Evolutionary conservation across 495 filamentous ascomycete species (phyloP), one percentile per base, ranked within the genome.

Genomic region (Astrothelium macrocarpum): DNA sequence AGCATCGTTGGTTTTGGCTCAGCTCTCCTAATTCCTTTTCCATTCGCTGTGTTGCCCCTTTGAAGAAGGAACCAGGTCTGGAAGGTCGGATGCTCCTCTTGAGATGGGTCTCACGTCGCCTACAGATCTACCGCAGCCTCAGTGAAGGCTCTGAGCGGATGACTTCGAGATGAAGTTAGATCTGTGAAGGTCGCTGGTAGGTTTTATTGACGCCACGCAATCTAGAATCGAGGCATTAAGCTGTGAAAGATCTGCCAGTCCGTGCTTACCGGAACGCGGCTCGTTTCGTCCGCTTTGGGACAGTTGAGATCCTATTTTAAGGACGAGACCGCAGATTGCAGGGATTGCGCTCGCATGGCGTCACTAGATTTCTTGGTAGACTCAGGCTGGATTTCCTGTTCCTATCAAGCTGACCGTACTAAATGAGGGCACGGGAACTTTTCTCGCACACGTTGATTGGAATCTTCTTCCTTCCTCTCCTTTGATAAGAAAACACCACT

Each of bases 311-410:
- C 20, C 25, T 56, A 56, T 56, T 56, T 56, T 56, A 11, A 12
- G 23, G 49, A 56, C 49, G 5, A 56, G 49, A 56, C 49, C 49
- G 25, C 49, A 2, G 5, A 9, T 28, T 56, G 25, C 49, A 26
- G 20, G 49, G 49, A 56, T 56, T 25, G 10, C 29, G n/a, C 49
- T 20, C 49, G 29, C 49, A 56, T 56, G 49, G 49, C 49, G 49
- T 56, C 49, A 56, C 49, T 29, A 56, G 49, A 56, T 26, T 56
- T 20, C 11, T n/a, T 9, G 25, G 9, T 26, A 56, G 25, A 56
- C 20, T 20, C 49, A 56, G 9, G 49, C 49, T 25, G 9, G 7
- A 29, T 56, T 29, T 56, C 49, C 49, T 56, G 49, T 56, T 56
- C 49, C 49, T 56, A 25, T 56, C 25, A 3, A 9, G 20, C 25